Percentiles rank a stretch among this genome's conserved stretches.
phyloP scores from a whole-genome alignment of 257 asterid species.

The Thymus mandschuricus region DNA sequence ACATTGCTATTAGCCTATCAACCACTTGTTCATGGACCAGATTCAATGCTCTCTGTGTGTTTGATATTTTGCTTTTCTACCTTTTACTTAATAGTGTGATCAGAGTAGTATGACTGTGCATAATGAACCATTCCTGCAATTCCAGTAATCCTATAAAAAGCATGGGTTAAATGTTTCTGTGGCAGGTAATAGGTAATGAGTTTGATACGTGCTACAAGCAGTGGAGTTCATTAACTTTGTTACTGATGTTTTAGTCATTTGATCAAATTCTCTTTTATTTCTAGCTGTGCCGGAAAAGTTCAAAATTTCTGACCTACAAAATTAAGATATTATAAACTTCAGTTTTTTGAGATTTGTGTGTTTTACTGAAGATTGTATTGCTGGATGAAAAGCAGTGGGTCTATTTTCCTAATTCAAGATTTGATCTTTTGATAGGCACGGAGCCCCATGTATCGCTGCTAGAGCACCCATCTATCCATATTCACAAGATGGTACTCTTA shows the following conservation, averaged over 20 bases:
- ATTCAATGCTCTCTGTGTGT: background rate
- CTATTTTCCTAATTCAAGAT: slow-evolving; percentile 27
- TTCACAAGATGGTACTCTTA: slow-evolving; percentile 76
- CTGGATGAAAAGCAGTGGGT: background rate
- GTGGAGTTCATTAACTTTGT: slow-evolving; percentile 5
- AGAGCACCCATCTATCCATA: slow-evolving; percentile 69
- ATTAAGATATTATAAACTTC: background rate
- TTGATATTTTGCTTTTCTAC: background rate
- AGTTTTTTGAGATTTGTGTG: slow-evolving; percentile 14
- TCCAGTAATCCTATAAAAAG: background rate
- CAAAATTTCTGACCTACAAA: slow-evolving; percentile 3
- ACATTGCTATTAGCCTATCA: background rate
- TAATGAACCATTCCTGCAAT: slow-evolving; percentile 1
- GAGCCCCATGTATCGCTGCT: slow-evolving; percentile 80
- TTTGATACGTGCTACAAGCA: background rate
- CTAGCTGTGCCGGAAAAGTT: background rate
- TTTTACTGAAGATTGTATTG: slow-evolving; percentile 17
- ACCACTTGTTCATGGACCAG: background rate
- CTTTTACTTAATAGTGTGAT: background rate
- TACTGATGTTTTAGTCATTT: slow-evolving; percentile 15
- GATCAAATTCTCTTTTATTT: background rate
- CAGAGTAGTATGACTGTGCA: slow-evolving; percentile 1
- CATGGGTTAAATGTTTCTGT: background rate
- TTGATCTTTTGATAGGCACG: slow-evolving; percentile 62
- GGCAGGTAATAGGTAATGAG: background rate